Base-by-base conservation (phyloP, 805 yeast species). In the Pichia paraexigua region DNA sequence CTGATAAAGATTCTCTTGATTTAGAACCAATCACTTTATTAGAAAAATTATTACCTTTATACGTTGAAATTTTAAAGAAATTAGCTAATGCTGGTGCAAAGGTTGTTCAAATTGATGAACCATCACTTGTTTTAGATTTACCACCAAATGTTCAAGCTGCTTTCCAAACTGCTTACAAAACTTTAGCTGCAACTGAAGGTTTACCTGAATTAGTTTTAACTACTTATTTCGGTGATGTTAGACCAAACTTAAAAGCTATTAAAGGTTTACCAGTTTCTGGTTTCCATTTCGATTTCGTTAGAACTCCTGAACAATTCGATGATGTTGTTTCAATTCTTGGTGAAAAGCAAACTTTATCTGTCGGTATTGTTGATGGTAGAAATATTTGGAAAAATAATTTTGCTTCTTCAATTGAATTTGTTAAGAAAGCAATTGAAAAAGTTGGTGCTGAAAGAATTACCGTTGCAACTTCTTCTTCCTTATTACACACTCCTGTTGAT, bases 351-450 rank as follows among this genome's bases (percentile, higher is more conserved):
- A 75, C 78, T 58, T 78, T 94, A 68, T 92, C 98, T 56, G 96
- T 86, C 60, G 99, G 99, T 88, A 81, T 94, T 65, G 91, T 94
- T 67, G 95, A 90, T 67, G 99, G 99, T 77, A 90, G 99, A 83
- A 94, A 94, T 85, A 89, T 94, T 76, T 94, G 99, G 99, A 94
- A 94, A 83, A 85, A 95, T 73, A 86, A 94, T 79, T 88, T 85
- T 68, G 71, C 94, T 67, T 82, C 83, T 75, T 95, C 99, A 61
- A 75, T 90, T 68, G 87, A 74, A 58, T 69, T 85, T 59, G 95
- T 89, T 64, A 77, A 85, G 70, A 78, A 81, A 73, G 97, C 96
- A 63, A 78, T 88, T 67, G 83, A 74, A 61, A 85, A 85, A 76
- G 75, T 94, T 63, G 97, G 97, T 71, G 76, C 80, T 58, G 91